Evolutionary conservation across 1,139 yeast genomes (phyloP).

Genomic region (Taphrina flavorubra): DNA sequence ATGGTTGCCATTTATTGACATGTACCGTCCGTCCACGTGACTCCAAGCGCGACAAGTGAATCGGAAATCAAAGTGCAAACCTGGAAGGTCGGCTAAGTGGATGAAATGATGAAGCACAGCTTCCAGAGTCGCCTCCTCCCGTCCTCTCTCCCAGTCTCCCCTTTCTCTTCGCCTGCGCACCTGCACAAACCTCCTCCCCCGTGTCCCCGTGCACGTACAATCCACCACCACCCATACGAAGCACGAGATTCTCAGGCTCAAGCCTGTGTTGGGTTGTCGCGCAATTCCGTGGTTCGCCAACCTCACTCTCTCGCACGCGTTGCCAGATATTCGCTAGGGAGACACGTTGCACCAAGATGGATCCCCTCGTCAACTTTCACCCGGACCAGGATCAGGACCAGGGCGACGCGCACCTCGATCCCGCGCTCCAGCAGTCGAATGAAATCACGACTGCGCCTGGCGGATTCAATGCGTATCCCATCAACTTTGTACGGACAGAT

Average conservation of each 20-base stretch:
- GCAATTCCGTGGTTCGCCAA: background rate
- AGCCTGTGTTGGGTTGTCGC: background rate
- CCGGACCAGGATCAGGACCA: conserved; percentile 35
- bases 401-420: conserved; percentile 23
- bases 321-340: too few species aligned
- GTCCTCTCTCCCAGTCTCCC: background rate
- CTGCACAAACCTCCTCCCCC: background rate
- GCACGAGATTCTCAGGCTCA: conserved; percentile 18
- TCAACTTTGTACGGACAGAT: conserved; percentile 22
- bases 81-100: too few species aligned
- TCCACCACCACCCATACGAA: background rate
- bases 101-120: too few species aligned
- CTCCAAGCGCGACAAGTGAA: background rate
- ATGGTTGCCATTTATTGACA: conserved; percentile 7
- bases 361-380: conserved; percentile 13
- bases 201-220: conserved; percentile 1
- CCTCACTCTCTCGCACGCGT: background rate
- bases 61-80: too few species aligned
- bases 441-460: conserved; percentile 33
- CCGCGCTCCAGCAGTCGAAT: conserved; percentile 34
- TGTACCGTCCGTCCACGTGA: background rate
- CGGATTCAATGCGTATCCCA: conserved; percentile 28
- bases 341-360: background rate
- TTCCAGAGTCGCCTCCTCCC: background rate
- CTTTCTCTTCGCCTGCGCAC: background rate